Conservation (phyloP, 129 eudicot species). For the Tagetes patula region DNA sequence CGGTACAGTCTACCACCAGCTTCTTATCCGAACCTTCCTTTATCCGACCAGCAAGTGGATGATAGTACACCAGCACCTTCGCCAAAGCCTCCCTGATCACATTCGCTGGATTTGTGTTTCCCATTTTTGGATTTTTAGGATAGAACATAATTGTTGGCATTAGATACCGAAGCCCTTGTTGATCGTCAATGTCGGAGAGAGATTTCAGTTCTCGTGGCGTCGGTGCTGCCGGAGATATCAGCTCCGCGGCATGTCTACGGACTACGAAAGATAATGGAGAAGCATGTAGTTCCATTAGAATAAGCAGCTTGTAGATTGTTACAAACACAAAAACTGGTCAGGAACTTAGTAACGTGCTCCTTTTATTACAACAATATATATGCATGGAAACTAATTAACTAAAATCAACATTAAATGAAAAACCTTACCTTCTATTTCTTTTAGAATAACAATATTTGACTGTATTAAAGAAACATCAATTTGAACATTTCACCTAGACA, state of each 20-base stretch:
- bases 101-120: conserved; percentile 20
- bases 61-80: conserved; percentile 39
- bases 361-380: too few species aligned
- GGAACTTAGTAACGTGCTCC: too few species aligned
- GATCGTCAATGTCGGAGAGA: conserved; percentile 45
- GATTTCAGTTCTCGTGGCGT: conserved; percentile 40
- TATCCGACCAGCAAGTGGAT: conserved; percentile 51
- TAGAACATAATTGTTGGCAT: conserved; percentile 27
- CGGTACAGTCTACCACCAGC: conserved; percentile 41
- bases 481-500: too few species aligned
- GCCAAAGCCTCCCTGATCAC: conserved; percentile 39
- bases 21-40: conserved; percentile 15
- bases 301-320: not conserved
- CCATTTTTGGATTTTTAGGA: conserved; percentile 15
- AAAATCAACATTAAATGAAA: too few species aligned
- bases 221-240: conserved; percentile 31
- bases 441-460: too few species aligned
- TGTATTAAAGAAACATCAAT: too few species aligned
- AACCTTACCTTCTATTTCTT: too few species aligned
- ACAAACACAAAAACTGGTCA: too few species aligned
- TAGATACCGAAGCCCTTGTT: conserved; percentile 23
- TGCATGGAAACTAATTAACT: too few species aligned
- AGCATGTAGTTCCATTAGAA: not conserved
- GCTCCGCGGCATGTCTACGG: conserved; percentile 27
- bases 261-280: conserved; percentile 16